phyloP scores from a whole-genome alignment of 805 yeast species.

The Metschnikowia lochheadii region DNA sequence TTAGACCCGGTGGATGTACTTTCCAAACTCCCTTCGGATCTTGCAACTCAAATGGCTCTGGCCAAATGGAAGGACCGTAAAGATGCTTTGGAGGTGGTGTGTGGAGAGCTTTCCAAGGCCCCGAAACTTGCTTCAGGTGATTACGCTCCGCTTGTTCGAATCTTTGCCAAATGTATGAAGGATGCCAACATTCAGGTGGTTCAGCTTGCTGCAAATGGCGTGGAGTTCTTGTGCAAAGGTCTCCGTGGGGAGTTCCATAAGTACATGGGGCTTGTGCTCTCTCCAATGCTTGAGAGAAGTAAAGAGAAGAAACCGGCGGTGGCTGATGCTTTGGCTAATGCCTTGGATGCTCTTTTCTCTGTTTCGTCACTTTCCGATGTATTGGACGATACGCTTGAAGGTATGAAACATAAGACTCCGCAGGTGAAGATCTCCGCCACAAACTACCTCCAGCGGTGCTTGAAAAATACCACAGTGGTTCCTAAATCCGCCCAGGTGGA shows the following conservation, averaged over 20 bases:
- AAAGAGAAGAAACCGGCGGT: slow-evolving; percentile 85
- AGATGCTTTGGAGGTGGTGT: slow-evolving; percentile 69
- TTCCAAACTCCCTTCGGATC: slow-evolving; percentile 60
- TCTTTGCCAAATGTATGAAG: slow-evolving; percentile 67
- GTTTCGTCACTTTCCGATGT: slow-evolving; percentile 50
- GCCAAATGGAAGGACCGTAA: slow-evolving; percentile 90
- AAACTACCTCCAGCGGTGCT: slow-evolving; percentile 58
- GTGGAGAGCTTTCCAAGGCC: slow-evolving; percentile 46
- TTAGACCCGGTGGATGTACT: slow-evolving; percentile 67
- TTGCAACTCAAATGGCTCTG: slow-evolving; percentile 51
- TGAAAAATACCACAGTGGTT: slow-evolving; percentile 43
- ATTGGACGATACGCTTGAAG: slow-evolving; percentile 54
- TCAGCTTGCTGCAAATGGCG: slow-evolving; percentile 66
- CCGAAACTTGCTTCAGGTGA: slow-evolving; percentile 58
- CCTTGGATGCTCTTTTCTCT: slow-evolving; percentile 61
- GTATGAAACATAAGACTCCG: slow-evolving; percentile 76
- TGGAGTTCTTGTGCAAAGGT: slow-evolving; percentile 61
- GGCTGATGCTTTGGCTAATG: slow-evolving; percentile 60
- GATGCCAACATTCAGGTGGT: slow-evolving; percentile 91
- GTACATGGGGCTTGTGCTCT: slow-evolving; percentile 50
- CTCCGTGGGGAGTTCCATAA: slow-evolving; percentile 52
- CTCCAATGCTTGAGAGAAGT: slow-evolving; percentile 70
- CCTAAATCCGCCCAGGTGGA: slow-evolving; percentile 58
- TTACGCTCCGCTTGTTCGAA: slow-evolving; percentile 57
- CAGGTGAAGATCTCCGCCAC: slow-evolving; percentile 72